phyloP scores from a whole-genome alignment of 768 basidiomycete species.

The Leucocoprinus leucothites region DNA sequence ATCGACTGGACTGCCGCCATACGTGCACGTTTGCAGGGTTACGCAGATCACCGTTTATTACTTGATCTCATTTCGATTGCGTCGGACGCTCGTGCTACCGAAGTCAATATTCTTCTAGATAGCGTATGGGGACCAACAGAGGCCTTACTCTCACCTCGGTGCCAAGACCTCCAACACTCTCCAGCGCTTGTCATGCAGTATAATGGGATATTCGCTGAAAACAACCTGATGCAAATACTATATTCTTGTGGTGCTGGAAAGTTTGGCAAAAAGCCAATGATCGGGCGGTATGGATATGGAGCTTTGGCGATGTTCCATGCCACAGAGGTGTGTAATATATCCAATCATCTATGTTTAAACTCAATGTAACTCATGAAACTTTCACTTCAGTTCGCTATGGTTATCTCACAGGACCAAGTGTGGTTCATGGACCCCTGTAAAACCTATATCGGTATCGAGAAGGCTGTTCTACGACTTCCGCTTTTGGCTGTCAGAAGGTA shows the following conservation, averaged over 20 bases:
- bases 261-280: slow-evolving; percentile 26
- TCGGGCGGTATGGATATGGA: slow-evolving; percentile 52
- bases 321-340: slow-evolving; percentile 36
- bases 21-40: slow-evolving; percentile 36
- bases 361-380: neutral
- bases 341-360: neutral
- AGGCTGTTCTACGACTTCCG: slow-evolving; percentile 27
- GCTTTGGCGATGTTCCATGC: slow-evolving; percentile 51
- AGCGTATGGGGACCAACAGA: slow-evolving; percentile 13
- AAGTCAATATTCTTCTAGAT: slow-evolving; percentile 39
- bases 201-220: slow-evolving; percentile 33
- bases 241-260: slow-evolving; percentile 45
- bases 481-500: slow-evolving; percentile 24
- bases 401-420: slow-evolving; percentile 28
- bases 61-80: slow-evolving; percentile 55
- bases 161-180: slow-evolving; percentile 26
- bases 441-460: slow-evolving; percentile 32
- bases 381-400: slow-evolving; percentile 25
- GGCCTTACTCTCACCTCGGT: slow-evolving; percentile 31
- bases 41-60: slow-evolving; percentile 38
- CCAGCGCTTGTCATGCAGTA: slow-evolving; percentile 46
- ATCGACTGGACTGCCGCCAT: slow-evolving; percentile 43
- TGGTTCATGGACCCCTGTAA: slow-evolving; percentile 46
- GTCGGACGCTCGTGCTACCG: slow-evolving; percentile 41
- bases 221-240: slow-evolving; percentile 45